Evolutionary conservation across 2,329 filamentous ascomycete genomes (phyloP), one percentile per base, ranked within the genome.

Genomic region (Xylaria hypoxylon): DNA sequence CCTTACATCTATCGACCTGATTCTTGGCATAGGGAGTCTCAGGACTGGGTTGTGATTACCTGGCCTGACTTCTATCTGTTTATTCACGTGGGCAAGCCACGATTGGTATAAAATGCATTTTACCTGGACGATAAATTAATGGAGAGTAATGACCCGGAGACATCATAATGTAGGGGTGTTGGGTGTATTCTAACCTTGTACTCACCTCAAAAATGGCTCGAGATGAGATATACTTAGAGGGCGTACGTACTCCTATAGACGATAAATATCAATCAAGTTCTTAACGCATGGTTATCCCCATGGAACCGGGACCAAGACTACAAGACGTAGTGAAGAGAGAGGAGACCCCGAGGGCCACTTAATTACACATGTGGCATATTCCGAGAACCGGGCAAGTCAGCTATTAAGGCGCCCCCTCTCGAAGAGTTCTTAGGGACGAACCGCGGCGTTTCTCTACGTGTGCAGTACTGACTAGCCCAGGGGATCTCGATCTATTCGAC

Each of bases 61-160:
- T 17, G 56, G 45, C 51, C 61, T 24, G 7, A 24, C 45, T 57
- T 51, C 44, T 51, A 59, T 52, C 55, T 57, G 44, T 60, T 52
- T 42, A 52, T 60, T 58, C 26, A 24, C 22, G 50, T 57, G 65
- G 56, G 26, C 15, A 42, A 42, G 13, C 61, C 51, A 60, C 56
- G 50, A 51, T 67, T 67, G 65, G 61, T 52, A 64, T 67, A 64
- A 52, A 52, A 57, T 40, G 22, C 28, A 64, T 64, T 42, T 19
- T 44, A 58, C 51, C 44, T 56, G 8, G 24, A 64, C 44, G 56
- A 60, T 67, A 60, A 67, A 19, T 56, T 67, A 67, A 64, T 67
- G 65, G 56, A 26, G 56, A 59, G 65, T 64, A 64, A 65, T 68
- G 62, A 44, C 4, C n/a, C 40, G 35, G 40, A 31, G 57, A 59